phyloP scores from a whole-genome alignment of 441 rosid species.

The Croton laevigatus region DNA sequence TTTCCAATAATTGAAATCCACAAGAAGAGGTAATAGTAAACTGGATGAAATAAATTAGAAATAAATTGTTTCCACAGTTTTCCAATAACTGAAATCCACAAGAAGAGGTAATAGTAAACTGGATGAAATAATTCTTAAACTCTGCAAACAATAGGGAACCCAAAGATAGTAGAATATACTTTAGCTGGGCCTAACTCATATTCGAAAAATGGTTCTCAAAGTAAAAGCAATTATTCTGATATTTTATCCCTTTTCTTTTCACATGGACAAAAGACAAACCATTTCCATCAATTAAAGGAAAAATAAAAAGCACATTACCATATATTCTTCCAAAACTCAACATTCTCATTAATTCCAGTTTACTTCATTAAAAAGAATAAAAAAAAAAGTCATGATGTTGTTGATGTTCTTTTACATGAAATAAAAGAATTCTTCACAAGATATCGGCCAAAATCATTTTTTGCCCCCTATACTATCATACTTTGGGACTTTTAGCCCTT shows the following conservation, averaged over 20 bases:
- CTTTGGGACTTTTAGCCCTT: too few relatives aligned
- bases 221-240: slow-evolving; percentile 2
- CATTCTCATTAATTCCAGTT: slow-evolving; percentile 3
- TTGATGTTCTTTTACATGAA: background rate
- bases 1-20: background rate
- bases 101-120: background rate
- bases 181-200: background rate
- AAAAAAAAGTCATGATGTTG: background rate
- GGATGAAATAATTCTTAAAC: background rate
- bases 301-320: background rate
- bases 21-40: background rate
- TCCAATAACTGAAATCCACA: background rate
- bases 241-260: background rate
- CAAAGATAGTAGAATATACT: slow-evolving; percentile 5
- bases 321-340: background rate
- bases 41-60: background rate
- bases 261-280: slow-evolving; percentile 7
- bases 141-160: background rate
- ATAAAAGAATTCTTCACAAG: background rate
- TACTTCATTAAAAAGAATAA: background rate
- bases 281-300: slow-evolving; percentile 3
- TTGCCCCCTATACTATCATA: too few relatives aligned
- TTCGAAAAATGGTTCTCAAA: background rate
- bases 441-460: too few relatives aligned
- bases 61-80: too few relatives aligned